These are phyloP conservation scores for Lojkania enalia DNA, from an alignment of 2,329 filamentous ascomycete genomes.

Conservation along the genomic window DNA sequence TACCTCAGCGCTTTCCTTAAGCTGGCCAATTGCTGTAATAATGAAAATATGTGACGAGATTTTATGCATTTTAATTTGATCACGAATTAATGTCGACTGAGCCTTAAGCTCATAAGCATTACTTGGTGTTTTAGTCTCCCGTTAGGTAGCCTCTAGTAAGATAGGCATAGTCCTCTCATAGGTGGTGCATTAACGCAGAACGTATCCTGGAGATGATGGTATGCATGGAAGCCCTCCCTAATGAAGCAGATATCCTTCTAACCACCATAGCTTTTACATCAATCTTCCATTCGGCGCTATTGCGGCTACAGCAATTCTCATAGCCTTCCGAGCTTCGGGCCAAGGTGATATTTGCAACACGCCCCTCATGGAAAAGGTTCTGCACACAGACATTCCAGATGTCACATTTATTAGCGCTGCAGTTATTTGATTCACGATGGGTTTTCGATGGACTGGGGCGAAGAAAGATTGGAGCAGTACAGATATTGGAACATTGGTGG, in stretches of 20 bases:
- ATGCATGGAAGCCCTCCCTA: too few relatives aligned
- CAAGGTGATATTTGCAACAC: constrained; percentile 22
- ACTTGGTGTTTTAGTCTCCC: too few relatives aligned
- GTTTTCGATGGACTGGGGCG: constrained; percentile 50
- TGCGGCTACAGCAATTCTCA: constrained; percentile 4
- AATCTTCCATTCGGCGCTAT: constrained; percentile 15
- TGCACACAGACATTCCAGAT: constrained; percentile 51
- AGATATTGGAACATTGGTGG: constrained; percentile 49
- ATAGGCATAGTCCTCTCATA: constrained; percentile 45
- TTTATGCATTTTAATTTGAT: too few relatives aligned
- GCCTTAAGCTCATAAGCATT: too few relatives aligned
- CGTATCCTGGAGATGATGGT: constrained; percentile 44
- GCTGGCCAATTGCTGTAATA: too few relatives aligned
- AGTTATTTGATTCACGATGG: constrained; percentile 47
- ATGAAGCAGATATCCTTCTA: too few relatives aligned
- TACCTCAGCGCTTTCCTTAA: too few relatives aligned
- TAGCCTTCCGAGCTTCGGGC: constrained; percentile 15
- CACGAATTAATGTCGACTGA: too few relatives aligned
- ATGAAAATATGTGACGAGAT: too few relatives aligned
- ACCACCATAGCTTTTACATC: constrained; percentile 35
- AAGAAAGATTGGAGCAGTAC: constrained; percentile 26
- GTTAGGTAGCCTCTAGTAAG: too few relatives aligned
- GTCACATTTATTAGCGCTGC: constrained; percentile 43
- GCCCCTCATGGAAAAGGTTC: constrained; percentile 38
- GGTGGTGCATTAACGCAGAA: constrained; percentile 46